These are phyloP conservation scores for Penicillium capsulatum DNA, from an alignment of 2,329 filamentous ascomycete genomes.

Conservation along the genomic window DNA sequence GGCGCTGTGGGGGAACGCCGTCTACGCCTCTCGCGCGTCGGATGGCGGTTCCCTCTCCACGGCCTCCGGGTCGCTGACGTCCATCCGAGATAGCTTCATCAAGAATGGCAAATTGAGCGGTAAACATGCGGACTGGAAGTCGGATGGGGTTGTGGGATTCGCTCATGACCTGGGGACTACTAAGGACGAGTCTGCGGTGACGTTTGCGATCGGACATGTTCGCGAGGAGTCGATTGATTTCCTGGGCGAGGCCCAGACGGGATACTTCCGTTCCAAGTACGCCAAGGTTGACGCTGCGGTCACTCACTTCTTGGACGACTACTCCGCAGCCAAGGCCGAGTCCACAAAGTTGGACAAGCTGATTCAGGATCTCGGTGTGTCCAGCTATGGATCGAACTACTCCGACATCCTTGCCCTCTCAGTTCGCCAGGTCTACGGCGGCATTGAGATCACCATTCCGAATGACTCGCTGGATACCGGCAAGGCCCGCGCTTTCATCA, in stretches of 20 bases:
- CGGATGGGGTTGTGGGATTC: constrained; percentile 31
- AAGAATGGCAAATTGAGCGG: constrained; percentile 26
- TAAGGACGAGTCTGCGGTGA: constrained; percentile 24
- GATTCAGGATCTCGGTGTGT: constrained; percentile 17
- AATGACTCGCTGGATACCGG: constrained; percentile 27
- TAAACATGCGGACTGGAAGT: constrained; percentile 21
- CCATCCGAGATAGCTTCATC: constrained; percentile 29
- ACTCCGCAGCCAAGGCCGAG: constrained; percentile 31
- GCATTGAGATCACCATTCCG: constrained; percentile 36
- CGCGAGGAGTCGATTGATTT: constrained; percentile 38
- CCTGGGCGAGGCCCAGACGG: constrained; percentile 30
- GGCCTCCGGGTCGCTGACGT: constrained; percentile 23
- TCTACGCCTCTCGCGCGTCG: constrained; percentile 35
- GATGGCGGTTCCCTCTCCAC: constrained; percentile 21
- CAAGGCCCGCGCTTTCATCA: constrained; percentile 33
- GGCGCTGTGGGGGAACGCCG: constrained; percentile 38
- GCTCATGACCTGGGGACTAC: constrained; percentile 35
- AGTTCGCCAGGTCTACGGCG: constrained; percentile 39
- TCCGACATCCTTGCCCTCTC: constrained; percentile 37
- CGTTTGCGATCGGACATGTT: constrained; percentile 39
- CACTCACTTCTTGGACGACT: constrained; percentile 37
- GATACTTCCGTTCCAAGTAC: constrained; percentile 35
- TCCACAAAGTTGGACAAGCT: constrained; percentile 27
- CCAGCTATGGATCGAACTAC: constrained; percentile 32
- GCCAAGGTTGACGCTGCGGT: constrained; percentile 28